Percentiles rank a stretch among this genome's conserved stretches.
These are phyloP conservation scores for Escallonia herrerae DNA, from an alignment of 129 eudicot species.

Conservation along the genomic window DNA sequence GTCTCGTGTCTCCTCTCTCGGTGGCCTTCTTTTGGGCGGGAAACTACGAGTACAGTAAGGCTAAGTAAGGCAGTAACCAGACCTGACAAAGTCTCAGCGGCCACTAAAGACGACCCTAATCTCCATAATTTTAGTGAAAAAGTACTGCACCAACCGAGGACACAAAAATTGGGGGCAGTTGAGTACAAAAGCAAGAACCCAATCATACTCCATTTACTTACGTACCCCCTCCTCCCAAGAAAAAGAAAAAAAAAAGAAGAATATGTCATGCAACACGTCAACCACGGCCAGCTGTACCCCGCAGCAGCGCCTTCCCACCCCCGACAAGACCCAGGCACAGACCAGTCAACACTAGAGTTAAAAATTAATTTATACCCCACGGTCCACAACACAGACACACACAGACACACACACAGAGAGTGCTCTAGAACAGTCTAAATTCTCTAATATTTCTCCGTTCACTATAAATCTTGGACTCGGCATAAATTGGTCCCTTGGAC, in stretches of 20 bases:
- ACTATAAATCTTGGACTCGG: conserved; percentile 4
- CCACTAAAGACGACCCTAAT: no score
- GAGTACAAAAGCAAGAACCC: background rate
- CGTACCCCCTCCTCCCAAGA: no score
- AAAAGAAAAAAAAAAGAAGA: background rate
- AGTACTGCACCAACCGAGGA: no score
- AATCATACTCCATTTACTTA: background rate
- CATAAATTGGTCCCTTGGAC: background rate
- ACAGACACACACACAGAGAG: background rate
- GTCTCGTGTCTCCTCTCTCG: no score
- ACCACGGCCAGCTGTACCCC: conserved; percentile 1
- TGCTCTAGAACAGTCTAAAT: background rate
- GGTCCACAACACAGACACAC: background rate
- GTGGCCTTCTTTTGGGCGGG: no score
- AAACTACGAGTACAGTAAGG: no score
- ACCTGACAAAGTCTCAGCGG: no score
- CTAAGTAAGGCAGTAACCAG: no score
- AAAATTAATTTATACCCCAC: background rate
- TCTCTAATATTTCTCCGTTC: conserved; percentile 2
- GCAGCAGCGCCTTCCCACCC: background rate
- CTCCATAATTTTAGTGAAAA: no score
- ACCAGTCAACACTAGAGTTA: background rate
- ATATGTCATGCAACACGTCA: background rate
- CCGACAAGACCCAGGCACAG: conserved; percentile 1
- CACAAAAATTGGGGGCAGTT: background rate